Conservation (phyloP, 1,284 basidiomycete species). For the Ustilago loliicola region DNA sequence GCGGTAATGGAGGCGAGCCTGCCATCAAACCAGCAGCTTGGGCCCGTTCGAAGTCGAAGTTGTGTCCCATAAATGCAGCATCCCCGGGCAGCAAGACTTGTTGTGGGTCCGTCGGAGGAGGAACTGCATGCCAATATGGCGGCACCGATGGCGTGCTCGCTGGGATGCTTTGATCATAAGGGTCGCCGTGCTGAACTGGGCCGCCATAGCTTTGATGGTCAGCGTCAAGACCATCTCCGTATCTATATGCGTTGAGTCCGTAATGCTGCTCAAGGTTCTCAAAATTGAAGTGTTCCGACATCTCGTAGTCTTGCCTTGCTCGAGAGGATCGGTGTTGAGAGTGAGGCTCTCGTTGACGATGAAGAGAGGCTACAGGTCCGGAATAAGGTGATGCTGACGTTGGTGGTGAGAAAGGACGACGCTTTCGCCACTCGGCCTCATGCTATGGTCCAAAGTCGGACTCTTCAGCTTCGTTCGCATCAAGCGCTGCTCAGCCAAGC, state of each 20-base stretch:
- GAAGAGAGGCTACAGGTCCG: not conserved
- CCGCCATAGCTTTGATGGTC: not conserved
- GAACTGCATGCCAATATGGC: not conserved
- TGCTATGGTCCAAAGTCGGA: not conserved
- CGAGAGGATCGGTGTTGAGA: not conserved
- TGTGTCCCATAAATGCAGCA: conserved; percentile 6
- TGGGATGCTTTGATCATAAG: not conserved
- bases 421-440: not conserved
- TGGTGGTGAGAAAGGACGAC: not conserved
- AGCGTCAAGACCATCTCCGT: not conserved
- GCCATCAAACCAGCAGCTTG: conserved; percentile 27
- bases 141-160: not conserved
- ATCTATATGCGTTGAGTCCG: not conserved
- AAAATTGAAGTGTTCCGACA: not conserved
- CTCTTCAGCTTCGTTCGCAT: not conserved
- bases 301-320: not conserved
- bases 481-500: not conserved
- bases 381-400: not conserved
- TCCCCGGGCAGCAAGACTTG: not conserved
- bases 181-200: not conserved
- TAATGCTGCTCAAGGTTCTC: not conserved
- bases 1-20: not conserved
- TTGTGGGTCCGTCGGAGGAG: not conserved
- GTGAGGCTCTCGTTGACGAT: not conserved
- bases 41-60: conserved; percentile 35